These are phyloP conservation scores for Xylariaceae sp. DNA, from an alignment of 2,329 filamentous ascomycete genomes.

Conservation along the genomic window DNA sequence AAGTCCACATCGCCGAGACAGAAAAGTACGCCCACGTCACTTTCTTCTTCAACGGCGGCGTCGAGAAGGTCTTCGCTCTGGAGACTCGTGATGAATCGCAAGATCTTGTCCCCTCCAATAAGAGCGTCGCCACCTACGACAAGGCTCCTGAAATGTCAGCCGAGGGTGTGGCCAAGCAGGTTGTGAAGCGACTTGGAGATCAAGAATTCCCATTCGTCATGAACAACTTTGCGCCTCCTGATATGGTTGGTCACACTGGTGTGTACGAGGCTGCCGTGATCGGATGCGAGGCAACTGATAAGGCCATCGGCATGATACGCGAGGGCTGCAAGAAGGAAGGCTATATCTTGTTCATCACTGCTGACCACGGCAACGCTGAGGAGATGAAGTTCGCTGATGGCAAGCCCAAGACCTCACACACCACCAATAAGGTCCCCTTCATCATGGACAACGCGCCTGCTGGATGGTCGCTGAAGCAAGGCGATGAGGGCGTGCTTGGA, in stretches of 20 bases:
- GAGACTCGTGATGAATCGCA: conserved; percentile 83
- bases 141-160: conserved; percentile 94
- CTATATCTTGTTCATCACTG: conserved; percentile 91
- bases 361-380: conserved; percentile 97
- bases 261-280: conserved; percentile 92
- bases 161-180: conserved; percentile 82
- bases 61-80: conserved; percentile 91
- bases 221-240: conserved; percentile 99
- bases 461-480: conserved; percentile 81
- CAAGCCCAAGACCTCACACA: conserved; percentile 97
- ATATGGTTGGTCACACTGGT: conserved; percentile 99
- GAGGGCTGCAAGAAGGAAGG: conserved; percentile 90
- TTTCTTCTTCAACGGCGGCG: conserved; percentile 99
- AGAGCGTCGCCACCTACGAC: conserved; percentile 88
- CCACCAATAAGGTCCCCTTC: conserved; percentile 95
- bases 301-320: conserved; percentile 87
- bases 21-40: conserved; percentile 99
- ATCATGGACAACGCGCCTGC: conserved; percentile 96
- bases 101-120: conserved; percentile 81
- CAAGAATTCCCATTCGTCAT: conserved; percentile 93
- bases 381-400: conserved; percentile 97
- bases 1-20: conserved; percentile 96
- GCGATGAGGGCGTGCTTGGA: conserved; percentile 77
- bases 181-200: conserved; percentile 79
- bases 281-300: conserved; percentile 81